A percentile compares a stretch with the other conserved stretches of the same genome.
phyloP scores from a whole-genome alignment of 2,329 filamentous ascomycete species.

The Didymella segeticola region DNA sequence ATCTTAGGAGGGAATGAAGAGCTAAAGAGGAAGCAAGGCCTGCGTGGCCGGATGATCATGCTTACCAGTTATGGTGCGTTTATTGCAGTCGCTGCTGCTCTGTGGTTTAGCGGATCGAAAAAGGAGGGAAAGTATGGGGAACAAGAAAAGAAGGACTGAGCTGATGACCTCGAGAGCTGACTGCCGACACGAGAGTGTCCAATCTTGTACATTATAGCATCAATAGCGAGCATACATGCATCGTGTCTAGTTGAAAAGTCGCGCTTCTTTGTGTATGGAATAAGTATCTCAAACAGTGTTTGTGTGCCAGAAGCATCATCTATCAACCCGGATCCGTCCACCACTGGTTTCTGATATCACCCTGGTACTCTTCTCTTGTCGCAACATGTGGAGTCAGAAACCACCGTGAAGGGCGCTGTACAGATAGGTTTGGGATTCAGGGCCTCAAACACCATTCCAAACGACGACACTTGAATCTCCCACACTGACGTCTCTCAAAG shows the following conservation, averaged over 20 bases:
- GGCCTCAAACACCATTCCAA: background rate
- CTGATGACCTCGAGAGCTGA: background rate
- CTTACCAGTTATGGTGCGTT: slow-evolving; percentile 55
- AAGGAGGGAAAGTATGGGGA: slow-evolving; percentile 15
- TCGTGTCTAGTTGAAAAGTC: background rate
- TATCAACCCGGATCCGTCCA: background rate
- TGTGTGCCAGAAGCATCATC: background rate
- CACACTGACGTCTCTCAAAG: background rate
- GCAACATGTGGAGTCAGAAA: background rate
- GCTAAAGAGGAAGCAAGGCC: slow-evolving; percentile 57
- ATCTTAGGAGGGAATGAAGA: slow-evolving; percentile 67
- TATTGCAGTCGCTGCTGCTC: slow-evolving; percentile 48
- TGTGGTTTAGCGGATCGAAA: slow-evolving; percentile 32
- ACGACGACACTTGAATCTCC: background rate
- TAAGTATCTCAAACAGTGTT: background rate
- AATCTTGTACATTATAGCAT: slow-evolving; percentile 1
- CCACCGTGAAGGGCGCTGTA: background rate
- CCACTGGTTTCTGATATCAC: background rate
- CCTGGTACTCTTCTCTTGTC: background rate
- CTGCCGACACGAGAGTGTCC: background rate
- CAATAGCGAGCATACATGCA: background rate
- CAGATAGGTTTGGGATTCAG: background rate
- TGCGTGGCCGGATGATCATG: slow-evolving; percentile 56
- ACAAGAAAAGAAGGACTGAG: slow-evolving; percentile 4
- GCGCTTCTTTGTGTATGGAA: background rate